These are phyloP conservation scores for Oryza coarctata DNA, from an alignment of 176 grass and related monocot genomes.

Conservation along the genomic window DNA sequence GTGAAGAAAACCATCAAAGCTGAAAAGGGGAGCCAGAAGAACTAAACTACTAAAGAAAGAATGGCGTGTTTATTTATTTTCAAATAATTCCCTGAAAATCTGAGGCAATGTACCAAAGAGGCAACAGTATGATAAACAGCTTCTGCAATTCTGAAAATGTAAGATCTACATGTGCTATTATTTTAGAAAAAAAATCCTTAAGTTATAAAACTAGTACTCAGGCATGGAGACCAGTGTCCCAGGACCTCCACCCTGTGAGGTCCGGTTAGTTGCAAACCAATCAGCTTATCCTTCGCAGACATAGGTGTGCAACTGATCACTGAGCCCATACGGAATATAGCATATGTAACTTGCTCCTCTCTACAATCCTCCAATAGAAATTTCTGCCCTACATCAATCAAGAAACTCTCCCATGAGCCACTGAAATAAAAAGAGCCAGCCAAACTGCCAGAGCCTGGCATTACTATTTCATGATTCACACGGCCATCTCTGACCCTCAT, in stretches of 20 bases:
- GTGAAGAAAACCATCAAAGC: conserved; percentile 5
- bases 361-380: conserved; percentile 21
- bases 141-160: neutral
- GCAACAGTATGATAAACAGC: neutral
- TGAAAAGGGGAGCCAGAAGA: neutral
- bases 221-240: neutral
- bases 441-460: conserved; percentile 5
- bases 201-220: neutral
- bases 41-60: neutral
- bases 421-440: conserved; percentile 12
- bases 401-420: conserved; percentile 10
- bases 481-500: neutral
- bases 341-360: neutral
- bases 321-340: neutral
- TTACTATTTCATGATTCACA: conserved; percentile 20
- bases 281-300: neutral
- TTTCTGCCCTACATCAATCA: conserved; percentile 5
- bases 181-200: neutral
- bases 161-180: neutral
- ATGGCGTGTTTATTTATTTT: neutral
- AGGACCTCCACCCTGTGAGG: neutral
- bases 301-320: neutral
- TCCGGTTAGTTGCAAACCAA: neutral
- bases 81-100: neutral
- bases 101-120: neutral